phyloP scores from a whole-genome alignment of 2,329 filamentous ascomycete species.

The Penicillium janthinellum region DNA sequence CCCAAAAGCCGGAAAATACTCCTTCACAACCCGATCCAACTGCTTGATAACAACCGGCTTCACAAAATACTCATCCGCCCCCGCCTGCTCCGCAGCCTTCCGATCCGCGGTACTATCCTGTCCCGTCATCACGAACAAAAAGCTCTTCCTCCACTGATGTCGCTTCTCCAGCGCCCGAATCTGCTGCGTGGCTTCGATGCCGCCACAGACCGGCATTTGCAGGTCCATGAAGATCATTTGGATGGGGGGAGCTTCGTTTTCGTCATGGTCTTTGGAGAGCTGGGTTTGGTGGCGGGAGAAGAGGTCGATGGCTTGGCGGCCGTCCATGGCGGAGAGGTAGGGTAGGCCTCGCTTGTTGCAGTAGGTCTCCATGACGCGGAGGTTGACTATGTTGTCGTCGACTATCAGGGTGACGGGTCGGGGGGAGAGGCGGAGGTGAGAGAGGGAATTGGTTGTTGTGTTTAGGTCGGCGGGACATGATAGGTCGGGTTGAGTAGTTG shows the following conservation, averaged over 20 bases:
- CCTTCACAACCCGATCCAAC: slow-evolving; percentile 12
- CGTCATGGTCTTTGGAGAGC: background rate
- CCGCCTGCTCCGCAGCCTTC: slow-evolving; percentile 11
- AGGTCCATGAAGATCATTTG: slow-evolving; percentile 20
- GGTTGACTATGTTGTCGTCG: slow-evolving; percentile 27
- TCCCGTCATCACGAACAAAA: slow-evolving; percentile 14
- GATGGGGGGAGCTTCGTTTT: background rate
- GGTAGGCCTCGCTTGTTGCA: slow-evolving; percentile 23
- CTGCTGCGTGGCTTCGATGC: slow-evolving; percentile 14
- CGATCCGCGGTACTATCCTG: slow-evolving; percentile 17
- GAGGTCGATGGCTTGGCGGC: slow-evolving; percentile 1
- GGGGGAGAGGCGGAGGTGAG: background rate
- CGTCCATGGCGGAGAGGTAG: slow-evolving; percentile 1
- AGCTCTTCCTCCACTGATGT: slow-evolving; percentile 2
- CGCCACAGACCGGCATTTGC: slow-evolving; percentile 20
- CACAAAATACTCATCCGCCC: slow-evolving; percentile 15
- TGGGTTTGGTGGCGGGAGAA: slow-evolving; percentile 4
- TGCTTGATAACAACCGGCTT: slow-evolving; percentile 16
- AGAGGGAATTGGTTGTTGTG: background rate
- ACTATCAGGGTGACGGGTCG: slow-evolving; percentile 10
- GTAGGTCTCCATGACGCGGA: slow-evolving; percentile 25
- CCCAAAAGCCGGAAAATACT: slow-evolving; percentile 9
- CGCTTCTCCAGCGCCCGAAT: slow-evolving; percentile 11
- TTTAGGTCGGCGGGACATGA: background rate
- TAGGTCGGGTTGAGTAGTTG: background rate